Evolutionary conservation across 139 green algal genomes (phyloP), one percentile per base, ranked within the genome.

Genomic region (Ettlia oleoabundans): DNA sequence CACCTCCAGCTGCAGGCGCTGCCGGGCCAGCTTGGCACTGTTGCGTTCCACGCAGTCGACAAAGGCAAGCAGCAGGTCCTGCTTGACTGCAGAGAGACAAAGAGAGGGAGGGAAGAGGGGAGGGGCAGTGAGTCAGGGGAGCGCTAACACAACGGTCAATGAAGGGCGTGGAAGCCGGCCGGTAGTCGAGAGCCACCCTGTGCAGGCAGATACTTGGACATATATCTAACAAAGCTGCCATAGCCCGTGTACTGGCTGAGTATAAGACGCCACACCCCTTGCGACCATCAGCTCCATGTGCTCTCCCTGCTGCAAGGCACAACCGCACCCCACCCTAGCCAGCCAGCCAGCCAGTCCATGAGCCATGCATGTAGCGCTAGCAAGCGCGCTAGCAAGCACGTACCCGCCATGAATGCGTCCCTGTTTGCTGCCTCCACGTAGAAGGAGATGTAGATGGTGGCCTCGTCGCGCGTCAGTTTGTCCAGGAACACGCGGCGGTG

Each of bases 401-500:
- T 65, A 83, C 78, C 65, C 22, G 92, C 87, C 93, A 97, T 96
- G 92, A 95, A 97, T 4, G 92, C 91, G 82, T 97, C 93, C 35
- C 91, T 83, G 84, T 96, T 97, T 58, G 87, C 73, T 0, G 90
- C 90, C 80, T 95, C 92, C 24, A 94, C 75, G 75, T 97, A 97
- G 81, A 95, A 96, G 76, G 84, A 91, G 28, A 93, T 76, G 85
- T 96, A 95, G 47, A 96, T 91, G n/a, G 71, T 84, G 61, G 87
- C 72, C 69, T 91, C 73, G 35, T 97, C 93, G 21, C 81, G 78
- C 0, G 86, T 93, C 37, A 98, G 84, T 80, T 95, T 96, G 87
- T 97, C 90, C 75, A 98, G 77, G 85, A 97, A 98, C 28, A 96
- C 91, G 78, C 95, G 92, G 66, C 93, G 89, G 82, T 98, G 93